These are phyloP conservation scores for Suhomyces chickasaworum DNA, from an alignment of 1,139 yeast species.

Conservation along the genomic window DNA sequence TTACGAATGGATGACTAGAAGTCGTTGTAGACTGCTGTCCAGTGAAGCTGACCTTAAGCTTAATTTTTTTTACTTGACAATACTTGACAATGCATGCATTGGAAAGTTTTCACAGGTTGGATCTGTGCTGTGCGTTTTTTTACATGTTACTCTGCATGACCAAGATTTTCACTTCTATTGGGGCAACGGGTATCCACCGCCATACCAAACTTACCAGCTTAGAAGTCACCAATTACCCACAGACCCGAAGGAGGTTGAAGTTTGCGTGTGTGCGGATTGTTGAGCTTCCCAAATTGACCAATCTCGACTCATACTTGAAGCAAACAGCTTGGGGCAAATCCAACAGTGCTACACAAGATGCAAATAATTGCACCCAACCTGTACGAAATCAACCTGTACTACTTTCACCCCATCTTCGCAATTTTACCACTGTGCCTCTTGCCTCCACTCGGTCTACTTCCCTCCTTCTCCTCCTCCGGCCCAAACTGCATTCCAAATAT, in stretches of 20 bases:
- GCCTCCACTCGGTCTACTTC: too few relatives aligned
- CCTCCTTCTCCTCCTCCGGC: not conserved
- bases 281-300: too few relatives aligned
- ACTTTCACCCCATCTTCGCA: not conserved
- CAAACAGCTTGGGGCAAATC: too few relatives aligned
- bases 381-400: not conserved
- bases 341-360: too few relatives aligned
- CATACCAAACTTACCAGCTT: too few relatives aligned
- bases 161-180: not conserved
- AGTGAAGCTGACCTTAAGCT: not conserved
- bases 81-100: not conserved
- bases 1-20: not conserved
- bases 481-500: not conserved
- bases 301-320: not conserved
- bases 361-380: not conserved
- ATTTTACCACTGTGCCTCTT: not conserved
- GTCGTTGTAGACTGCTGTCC: not conserved
- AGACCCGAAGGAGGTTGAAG: too few relatives aligned
- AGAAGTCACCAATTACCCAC: too few relatives aligned
- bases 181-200: not conserved
- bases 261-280: too few relatives aligned
- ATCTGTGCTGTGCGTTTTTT: not conserved
- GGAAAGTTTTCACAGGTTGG: constrained; percentile 1
- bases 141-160: not conserved
- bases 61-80: not conserved